Evolutionary conservation across 805 yeast genomes (phyloP), one percentile per base, ranked within the genome.

Genomic region (Myxozyma mucilagina): DNA sequence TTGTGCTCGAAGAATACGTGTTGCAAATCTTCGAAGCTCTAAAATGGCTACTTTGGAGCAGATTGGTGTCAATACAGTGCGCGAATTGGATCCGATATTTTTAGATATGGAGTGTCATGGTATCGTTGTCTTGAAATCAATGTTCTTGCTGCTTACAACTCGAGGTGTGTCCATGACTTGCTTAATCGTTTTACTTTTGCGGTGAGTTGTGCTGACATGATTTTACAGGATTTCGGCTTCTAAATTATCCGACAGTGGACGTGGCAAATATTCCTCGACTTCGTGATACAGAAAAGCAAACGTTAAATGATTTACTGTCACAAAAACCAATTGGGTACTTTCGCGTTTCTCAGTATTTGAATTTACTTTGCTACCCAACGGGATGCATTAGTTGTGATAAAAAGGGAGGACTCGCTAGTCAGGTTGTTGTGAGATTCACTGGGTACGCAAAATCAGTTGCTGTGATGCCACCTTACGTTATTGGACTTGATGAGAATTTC

Each of bases 361-460:
- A 85, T 56, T 73, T 88, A 13, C 71, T 88, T 50, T 87, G 89
- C 44, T 90, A 88, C 75, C 87, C 82, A 57, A 85, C 84, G 56
- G 85, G 87, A 68, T 90, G 90, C 3, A 76, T 89, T 1, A 85
- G 85, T 60, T 80, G 86, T 59, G 85, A 87, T 70, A 79, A 81
- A 49, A 76, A 79, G 44, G 80, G 79, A 14, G 60, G 59, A 13
- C 57, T 73, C n/a, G 63, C 74, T n/a, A 73, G 83, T 20, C 74
- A 73, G 41, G 71, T 79, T 8, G 70, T 78, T 41, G 71, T 85
- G 2, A 72, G 75, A 59, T 83, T 82, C 66, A 65, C 71, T 69
- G 69, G 75, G 51, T 58, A 57, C 39, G 71, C 75, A 24, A 52
- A 54, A 16, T 60, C 69, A 1, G 80, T 78, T 3, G 75, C 79